Base-by-base conservation (phyloP, 1,284 basidiomycete genomes). In the Amylostereum areolatum region DNA sequence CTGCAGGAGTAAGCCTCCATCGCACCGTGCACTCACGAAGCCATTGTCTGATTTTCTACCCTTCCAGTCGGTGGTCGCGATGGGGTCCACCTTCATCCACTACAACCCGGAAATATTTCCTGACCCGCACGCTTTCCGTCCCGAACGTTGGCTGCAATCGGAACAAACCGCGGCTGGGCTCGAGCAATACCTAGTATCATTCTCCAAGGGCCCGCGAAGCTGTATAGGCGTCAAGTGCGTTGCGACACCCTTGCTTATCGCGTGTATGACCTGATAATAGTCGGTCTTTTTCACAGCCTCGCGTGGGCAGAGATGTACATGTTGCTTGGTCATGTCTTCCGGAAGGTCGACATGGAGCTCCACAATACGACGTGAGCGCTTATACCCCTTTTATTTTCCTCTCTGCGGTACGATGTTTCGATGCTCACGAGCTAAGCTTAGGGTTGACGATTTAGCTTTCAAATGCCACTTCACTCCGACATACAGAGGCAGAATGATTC, bases 61-160 rank as follows among this genome's bases (percentile, higher is more conserved):
- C 9, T n/a, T 27, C 27, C 30, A 62, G 61, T 58, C 60, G 1
- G 36, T 56, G 3, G 61, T 62, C n/a, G 51, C 54, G 18, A 55
- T 57, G 42, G 47, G 50, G 12, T 46, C 52, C 12, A 47, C 43
- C 2, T 52, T 59, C 43, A 54, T 62, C 8, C 55, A 60, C 31
- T 46, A 46, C 4, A 56, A 53, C 30, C 49, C 53, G 1, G 37
- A 43, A 5, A 45, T 62, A 27, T 59, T 57, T 51, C 50, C 56
- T 41, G 59, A 60, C 18, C 68, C 72, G 3, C 52, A 64, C 5
- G 53, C 47, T 5, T 75, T 74, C 52, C 52, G 50, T 5, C 72
- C 73, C 1, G 65, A 66, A 35, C 53, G 61, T 24, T 62, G 60
- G 61, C 50, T 59, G 7, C 45, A 51, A 4, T 29, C 42, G 5